These are phyloP conservation scores for Neurospora hispaniola DNA, from an alignment of 495 filamentous ascomycete genomes.

Conservation along the genomic window DNA sequence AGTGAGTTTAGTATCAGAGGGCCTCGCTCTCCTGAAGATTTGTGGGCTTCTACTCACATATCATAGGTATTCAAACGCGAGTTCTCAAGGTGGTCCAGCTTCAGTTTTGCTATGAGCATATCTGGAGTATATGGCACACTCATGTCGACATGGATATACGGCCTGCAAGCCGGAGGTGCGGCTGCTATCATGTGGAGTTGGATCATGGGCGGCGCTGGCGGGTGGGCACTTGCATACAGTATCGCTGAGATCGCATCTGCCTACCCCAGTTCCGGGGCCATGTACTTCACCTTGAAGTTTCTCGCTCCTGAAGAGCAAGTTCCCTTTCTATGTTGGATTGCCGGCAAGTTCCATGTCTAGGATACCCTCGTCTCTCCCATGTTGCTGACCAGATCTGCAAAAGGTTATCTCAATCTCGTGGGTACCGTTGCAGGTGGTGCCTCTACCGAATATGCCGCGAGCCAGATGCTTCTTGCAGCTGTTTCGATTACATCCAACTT, in stretches of 20 bases:
- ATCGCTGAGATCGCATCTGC: conserved; percentile 49
- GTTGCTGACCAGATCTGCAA: not conserved
- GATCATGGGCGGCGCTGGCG: conserved; percentile 52
- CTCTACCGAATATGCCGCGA: conserved; percentile 55
- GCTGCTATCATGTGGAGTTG: conserved; percentile 55
- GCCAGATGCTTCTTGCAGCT: conserved; percentile 57
- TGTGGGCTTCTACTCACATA: not conserved
- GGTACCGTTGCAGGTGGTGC: conserved; percentile 56
- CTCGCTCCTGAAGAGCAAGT: conserved; percentile 32
- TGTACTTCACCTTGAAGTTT: conserved; percentile 41
- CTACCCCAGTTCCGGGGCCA: conserved; percentile 45
- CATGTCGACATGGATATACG: conserved; percentile 51
- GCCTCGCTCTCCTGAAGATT: not conserved
- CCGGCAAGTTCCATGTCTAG: conserved; percentile 8
- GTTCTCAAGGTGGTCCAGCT: conserved; percentile 50
- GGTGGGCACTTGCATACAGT: conserved; percentile 50
- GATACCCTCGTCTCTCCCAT: not conserved
- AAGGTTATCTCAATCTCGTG: conserved; percentile 58
- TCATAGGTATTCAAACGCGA: conserved; percentile 50
- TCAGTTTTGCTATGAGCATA: conserved; percentile 56
- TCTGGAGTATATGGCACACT: conserved; percentile 49
- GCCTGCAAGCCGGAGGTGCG: conserved; percentile 48
- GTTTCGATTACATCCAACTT: conserved; percentile 51
- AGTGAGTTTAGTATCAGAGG: conserved; percentile 4
- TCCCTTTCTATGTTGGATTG: conserved; percentile 39